Evolutionary conservation across 2,329 filamentous ascomycete genomes (phyloP).

Genomic region (Penicillium olsonii): DNA sequence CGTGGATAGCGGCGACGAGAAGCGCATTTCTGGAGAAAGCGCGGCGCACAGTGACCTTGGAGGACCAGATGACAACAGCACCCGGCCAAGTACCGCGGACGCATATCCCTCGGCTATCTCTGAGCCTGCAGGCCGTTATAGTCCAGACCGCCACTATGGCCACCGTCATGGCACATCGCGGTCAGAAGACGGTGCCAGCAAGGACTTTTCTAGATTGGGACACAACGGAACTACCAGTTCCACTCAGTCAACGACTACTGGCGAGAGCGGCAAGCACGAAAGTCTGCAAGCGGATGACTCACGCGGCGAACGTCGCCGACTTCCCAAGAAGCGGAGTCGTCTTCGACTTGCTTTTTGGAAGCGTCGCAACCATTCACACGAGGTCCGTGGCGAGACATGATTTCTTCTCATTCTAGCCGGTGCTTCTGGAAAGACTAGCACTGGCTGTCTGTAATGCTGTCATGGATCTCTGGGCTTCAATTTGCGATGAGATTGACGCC

Average conservation of each 20-base stretch:
- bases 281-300: constrained; percentile 24
- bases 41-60: constrained; percentile 32
- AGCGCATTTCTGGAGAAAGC: constrained; percentile 30
- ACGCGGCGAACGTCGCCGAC: constrained; percentile 24
- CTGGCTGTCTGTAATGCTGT: constrained; percentile 22
- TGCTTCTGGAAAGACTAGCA: constrained; percentile 7
- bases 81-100: constrained; percentile 35
- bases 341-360: constrained; percentile 46
- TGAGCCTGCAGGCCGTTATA: constrained; percentile 25
- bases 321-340: constrained; percentile 41
- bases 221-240: constrained; percentile 29
- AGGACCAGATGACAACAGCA: constrained; percentile 29
- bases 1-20: constrained; percentile 44
- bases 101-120: constrained; percentile 21
- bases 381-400: constrained; percentile 37
- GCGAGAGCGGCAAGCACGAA: constrained; percentile 30
- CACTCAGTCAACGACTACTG: constrained; percentile 29
- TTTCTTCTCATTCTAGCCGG: constrained; percentile 8
- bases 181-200: constrained; percentile 26
- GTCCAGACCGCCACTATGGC: constrained; percentile 25
- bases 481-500: constrained; percentile 26
- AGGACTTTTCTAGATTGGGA: constrained; percentile 23
- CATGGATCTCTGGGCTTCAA: constrained; percentile 30
- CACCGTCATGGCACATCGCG: constrained; percentile 12
- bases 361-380: constrained; percentile 34